Conservation (phyloP, 2,329 filamentous ascomycete genomes). For the Truncatella angustata region DNA sequence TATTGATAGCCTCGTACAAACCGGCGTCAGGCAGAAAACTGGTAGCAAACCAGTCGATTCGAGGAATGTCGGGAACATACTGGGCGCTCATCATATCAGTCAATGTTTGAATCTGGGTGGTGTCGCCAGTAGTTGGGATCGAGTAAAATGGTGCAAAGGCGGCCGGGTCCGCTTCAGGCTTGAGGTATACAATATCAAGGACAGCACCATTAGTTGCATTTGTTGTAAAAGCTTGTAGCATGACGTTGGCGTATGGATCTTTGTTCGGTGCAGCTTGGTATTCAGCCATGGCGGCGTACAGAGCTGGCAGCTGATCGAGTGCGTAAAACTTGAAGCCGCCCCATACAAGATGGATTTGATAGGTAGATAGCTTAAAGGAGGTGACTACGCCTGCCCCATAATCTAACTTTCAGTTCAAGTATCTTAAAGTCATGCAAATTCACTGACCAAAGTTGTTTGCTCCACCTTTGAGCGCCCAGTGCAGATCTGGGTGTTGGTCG, state of each 20-base stretch:
- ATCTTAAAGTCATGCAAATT: too few species aligned
- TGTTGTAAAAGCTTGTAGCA: neutral
- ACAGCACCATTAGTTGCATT: neutral
- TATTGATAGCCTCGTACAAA: neutral
- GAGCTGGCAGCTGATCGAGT: conserved; percentile 8
- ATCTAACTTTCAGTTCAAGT: too few species aligned
- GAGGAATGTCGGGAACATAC: neutral
- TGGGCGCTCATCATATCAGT: neutral
- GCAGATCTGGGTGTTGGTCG: conserved; percentile 4
- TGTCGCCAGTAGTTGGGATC: neutral
- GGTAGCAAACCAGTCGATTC: neutral
- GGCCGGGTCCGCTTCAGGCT: neutral
- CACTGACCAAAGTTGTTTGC: conserved; percentile 11
- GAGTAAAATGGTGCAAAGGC: neutral
- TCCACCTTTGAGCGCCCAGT: conserved; percentile 11
- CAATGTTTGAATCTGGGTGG: neutral
- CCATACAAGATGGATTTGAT: neutral
- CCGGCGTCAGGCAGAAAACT: neutral
- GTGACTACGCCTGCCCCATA: conserved; percentile 7
- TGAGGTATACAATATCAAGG: neutral
- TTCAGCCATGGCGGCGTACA: conserved; percentile 1
- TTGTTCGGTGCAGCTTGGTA: neutral
- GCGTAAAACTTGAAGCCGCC: conserved; percentile 5
- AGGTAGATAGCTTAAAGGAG: neutral
- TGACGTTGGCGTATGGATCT: neutral